Evolutionary conservation across 257 asterid species (phyloP), one percentile per base, ranked within the genome.

Genomic region (Euphrasia confusa): DNA sequence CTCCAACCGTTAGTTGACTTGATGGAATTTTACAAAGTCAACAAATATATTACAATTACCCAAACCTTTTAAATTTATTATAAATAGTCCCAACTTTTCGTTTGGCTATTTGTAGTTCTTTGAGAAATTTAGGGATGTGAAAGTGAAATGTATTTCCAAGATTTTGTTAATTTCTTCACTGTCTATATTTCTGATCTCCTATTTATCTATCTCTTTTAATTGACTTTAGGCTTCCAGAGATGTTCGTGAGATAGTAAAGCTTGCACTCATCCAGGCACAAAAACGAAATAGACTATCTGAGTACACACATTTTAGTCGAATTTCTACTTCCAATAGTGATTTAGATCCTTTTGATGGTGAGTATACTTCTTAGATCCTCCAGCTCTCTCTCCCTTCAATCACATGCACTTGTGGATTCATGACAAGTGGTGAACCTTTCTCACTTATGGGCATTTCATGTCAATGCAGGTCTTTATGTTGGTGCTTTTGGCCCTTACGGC

Each of bases 401-500:
- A 24, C 65, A 40, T 53, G 53, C 54, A 37, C 37, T 58, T 45
- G 2, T 66, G 18, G 45, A 65, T 39, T 18, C 30, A 17, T 13
- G 39, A 58, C 8, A 55, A 47, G 65, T 26, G 21, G 65, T 26
- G 21, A 32, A 15, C 28, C 42, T 17, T 54, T 50, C 60, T 56
- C 35, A 54, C 61, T 70, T 67, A 47, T 42, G 48, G 45, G 68
- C 58, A 12, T 71, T 37, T 68, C 48, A 47, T 68, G 66, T 45
- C 67, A 26, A 6, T 70, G 70, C 77, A 92, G 98, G 97, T 62
- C 75, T 92, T 15, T 92, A 84, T 65, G 93, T 86, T 72, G 99
- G 99, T 77, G 95, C 97, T 48, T 92, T 92, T 77, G 99, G 96
- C 66, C 99, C 99, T 63, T 92, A 89, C 54, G 97, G 99, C 33